These are phyloP conservation scores for Purpureocillium lavendulum DNA, from an alignment of 2,329 filamentous ascomycete species.

Conservation along the genomic window DNA sequence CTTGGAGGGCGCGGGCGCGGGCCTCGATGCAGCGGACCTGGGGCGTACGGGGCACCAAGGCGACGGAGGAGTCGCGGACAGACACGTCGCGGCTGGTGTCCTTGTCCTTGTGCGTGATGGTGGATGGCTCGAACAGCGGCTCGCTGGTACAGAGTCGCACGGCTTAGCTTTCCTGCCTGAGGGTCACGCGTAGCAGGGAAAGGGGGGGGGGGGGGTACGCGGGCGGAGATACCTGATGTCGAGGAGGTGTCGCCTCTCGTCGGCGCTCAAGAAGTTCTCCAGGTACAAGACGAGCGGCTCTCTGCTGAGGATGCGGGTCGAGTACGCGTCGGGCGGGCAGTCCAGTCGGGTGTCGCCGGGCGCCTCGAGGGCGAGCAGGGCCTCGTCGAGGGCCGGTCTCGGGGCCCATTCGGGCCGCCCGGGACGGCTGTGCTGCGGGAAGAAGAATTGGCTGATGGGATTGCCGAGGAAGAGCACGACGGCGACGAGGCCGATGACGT, in stretches of 20 bases:
- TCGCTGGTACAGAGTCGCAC: conserved; percentile 23
- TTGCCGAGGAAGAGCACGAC: conserved; percentile 34
- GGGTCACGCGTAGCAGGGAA: background rate
- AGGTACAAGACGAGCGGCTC: conserved; percentile 46
- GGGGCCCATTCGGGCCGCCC: conserved; percentile 18
- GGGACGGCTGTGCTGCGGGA: conserved; percentile 10
- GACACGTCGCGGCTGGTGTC: conserved; percentile 29
- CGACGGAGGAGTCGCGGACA: conserved; percentile 44
- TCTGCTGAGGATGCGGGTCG: conserved; percentile 37
- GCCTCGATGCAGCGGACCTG: conserved; percentile 37
- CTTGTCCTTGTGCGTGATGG: conserved; percentile 38
- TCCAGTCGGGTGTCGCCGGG: conserved; percentile 23
- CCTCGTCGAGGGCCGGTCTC: conserved; percentile 39
- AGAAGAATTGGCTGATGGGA: conserved; percentile 31
- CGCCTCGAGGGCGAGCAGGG: conserved; percentile 39
- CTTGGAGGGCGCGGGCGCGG: conserved; percentile 38
- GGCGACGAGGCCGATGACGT: conserved; percentile 32
- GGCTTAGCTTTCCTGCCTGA: background rate
- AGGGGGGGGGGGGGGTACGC: background rate
- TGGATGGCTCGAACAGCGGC: conserved; percentile 40
- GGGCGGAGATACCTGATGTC: conserved; percentile 36
- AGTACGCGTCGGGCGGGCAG: conserved; percentile 34
- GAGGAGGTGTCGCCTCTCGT: conserved; percentile 37
- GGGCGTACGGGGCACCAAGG: conserved; percentile 38
- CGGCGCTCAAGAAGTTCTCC: conserved; percentile 37